Conservation (phyloP, 2,329 filamentous ascomycete genomes). For the Clathrospora elynae region DNA sequence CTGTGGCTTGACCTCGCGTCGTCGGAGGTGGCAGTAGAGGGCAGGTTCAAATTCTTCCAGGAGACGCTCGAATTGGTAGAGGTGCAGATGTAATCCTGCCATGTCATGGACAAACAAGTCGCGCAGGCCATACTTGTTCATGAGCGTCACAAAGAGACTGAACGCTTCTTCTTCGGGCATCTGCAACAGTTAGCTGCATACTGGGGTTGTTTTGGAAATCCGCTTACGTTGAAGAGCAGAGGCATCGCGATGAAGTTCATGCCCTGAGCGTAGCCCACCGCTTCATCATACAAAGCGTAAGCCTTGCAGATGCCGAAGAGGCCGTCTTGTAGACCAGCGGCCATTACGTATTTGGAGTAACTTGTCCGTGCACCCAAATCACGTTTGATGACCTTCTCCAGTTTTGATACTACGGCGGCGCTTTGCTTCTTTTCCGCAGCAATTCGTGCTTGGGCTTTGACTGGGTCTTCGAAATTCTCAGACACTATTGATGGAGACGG, state of each 20-base stretch:
- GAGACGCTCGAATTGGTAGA: conserved; percentile 94
- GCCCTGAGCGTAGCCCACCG: conserved; percentile 94
- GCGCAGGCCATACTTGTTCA: conserved; percentile 94
- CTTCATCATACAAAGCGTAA: conserved; percentile 93
- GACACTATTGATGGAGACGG: conserved; percentile 62
- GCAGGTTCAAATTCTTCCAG: conserved; percentile 94
- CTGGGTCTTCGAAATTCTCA: conserved; percentile 62
- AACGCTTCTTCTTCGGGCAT: conserved; percentile 99
- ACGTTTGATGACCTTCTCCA: conserved; percentile 89
- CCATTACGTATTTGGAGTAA: conserved; percentile 93
- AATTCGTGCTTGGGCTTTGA: conserved; percentile 68
- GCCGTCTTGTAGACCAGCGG: conserved; percentile 88
- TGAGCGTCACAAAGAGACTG: conserved; percentile 86
- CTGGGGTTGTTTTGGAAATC: conserved; percentile 55
- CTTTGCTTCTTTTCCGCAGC: conserved; percentile 76
- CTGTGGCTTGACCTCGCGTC: conserved; percentile 84
- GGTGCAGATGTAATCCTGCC: conserved; percentile 89
- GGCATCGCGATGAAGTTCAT: conserved; percentile 99
- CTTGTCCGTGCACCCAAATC: conserved; percentile 92
- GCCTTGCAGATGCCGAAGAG: conserved; percentile 97
- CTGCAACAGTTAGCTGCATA: conserved; percentile 65
- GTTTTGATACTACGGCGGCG: conserved; percentile 70
- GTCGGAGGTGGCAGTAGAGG: conserved; percentile 89
- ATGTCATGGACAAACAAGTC: conserved; percentile 95
- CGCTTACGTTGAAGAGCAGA: conserved; percentile 82